A percentile compares a stretch with the other conserved stretches of the same genome.
phyloP scores from a whole-genome alignment of 73 alveolate genomes.

The Paramecium caudatum region DNA sequence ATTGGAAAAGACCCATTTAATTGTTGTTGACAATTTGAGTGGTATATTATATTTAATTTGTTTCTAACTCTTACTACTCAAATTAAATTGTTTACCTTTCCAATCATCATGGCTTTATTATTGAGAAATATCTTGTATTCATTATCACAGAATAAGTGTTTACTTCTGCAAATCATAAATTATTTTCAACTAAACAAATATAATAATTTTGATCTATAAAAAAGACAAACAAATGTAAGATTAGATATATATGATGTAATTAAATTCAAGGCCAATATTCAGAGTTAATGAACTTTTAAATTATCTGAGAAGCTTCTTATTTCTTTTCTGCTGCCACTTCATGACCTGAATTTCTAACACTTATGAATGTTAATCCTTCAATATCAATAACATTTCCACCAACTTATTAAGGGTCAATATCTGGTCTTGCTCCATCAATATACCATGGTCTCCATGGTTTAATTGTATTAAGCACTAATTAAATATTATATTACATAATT shows the following conservation, averaged over 20 bases:
- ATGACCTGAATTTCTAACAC: constrained; percentile 51
- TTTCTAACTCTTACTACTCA: background rate
- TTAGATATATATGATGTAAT: too few species aligned
- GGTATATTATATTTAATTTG: background rate
- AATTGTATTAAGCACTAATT: constrained; percentile 23
- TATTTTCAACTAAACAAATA: too few species aligned
- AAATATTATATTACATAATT: background rate
- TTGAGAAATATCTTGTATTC: constrained; percentile 20
- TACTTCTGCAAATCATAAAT: constrained; percentile 22
- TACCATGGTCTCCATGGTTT: constrained; percentile 65
- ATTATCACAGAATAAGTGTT: background rate
- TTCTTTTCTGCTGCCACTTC: background rate
- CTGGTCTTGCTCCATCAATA: background rate
- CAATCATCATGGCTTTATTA: background rate
- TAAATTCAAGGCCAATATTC: too few species aligned
- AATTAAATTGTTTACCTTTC: background rate
- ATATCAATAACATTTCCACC: constrained; percentile 60
- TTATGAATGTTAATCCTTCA: constrained; percentile 39
- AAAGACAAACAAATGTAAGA: too few species aligned
- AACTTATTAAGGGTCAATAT: background rate
- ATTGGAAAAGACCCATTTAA: background rate
- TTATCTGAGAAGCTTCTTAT: background rate
- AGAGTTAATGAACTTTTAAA: too few species aligned
- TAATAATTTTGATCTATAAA: too few species aligned
- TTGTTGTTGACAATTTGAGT: background rate